Base-by-base conservation (phyloP, 108 stramenopile genomes). In the Hondaea fermentalgiana region DNA sequence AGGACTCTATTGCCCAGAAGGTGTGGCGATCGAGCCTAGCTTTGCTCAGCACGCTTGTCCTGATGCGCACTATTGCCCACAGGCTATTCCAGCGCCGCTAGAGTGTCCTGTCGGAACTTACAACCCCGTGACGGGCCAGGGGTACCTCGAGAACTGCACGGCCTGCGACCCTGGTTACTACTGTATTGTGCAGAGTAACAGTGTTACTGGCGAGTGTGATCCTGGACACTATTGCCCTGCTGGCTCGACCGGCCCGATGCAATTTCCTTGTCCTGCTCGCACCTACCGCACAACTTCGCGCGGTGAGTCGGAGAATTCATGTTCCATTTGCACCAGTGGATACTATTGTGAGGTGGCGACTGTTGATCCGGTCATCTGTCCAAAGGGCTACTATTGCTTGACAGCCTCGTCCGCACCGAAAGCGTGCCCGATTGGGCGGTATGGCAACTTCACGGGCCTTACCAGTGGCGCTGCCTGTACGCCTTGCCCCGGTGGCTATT, bases 191-290 rank as follows among this genome's bases (percentile, higher is more conserved):
- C 88, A 28, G 14, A 60, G 60, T 25, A 91, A 60, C 59, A 44
- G 4, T 4, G 12, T 51, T 28, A 58, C 92, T 2, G 91, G 92
- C 5, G n/a, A 29, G 43, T 94, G 93, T 44, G 44, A 55, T 8
- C 89, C 92, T 3, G 93, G 93, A 4, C 88, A 92, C 92, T 94
- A 90, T 58, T 94, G 94, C 59, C 93, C 93, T n/a, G 88, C 88
- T 8, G 90, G 90, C 28, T 91, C 90, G 19, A 89, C 87, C 35
- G 90, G 91, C 5, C 87, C 92, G 4, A 44, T n/a, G 6, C 72
- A 92, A 90, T 57, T 89, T 16, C 90, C 92, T 5, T 94, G 93
- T 59, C 93, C 93, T 16, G 90, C 57, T 42, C 89, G 93, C 45
- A 91, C 60, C 44, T 94, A 91, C 87, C 69, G 89, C 5, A 55